Evolutionary conservation across 345 rosid genomes (phyloP), one percentile per base, ranked within the genome.

Genomic region (Mallotus nudiflorus): DNA sequence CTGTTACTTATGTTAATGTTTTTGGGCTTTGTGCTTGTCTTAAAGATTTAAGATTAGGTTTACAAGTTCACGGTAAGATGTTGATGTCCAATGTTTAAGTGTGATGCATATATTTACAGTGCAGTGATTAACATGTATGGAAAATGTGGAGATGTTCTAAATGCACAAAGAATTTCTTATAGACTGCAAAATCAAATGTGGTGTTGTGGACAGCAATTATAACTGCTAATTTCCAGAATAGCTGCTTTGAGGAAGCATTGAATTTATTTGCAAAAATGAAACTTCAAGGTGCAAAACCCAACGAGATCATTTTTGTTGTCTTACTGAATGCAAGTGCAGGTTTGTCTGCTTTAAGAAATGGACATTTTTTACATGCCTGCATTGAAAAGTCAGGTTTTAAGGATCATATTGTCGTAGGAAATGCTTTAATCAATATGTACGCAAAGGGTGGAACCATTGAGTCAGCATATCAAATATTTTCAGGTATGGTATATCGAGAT

Each of bases 71-170:
- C 77, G 65, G 81, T 67, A 81, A 73, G 62, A 73, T 84, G 80
- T 58, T 89, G 66, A 79, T 62, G 68, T 71, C 73, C 75, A 66
- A 57, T 68, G 69, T 80, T n/a, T 53, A 70, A 82, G 20, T 37
- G 61, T 68, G 89, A 82, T 65, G 79, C 49, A 45, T 81, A 67
- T 68, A 66, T 76, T 59, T 59, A 50, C 70, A 86, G 91, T 65
- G 86, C 89, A 1, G 70, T 87, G 42, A 82, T 93, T 58, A 89
- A 84, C 67, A 86, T 88, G 97, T 93, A 93, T 37, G 97, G 96
- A 15, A 91, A 82, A 76, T 93, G 97, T 71, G 87, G 92, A 45
- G 56, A 82, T 24, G 60, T 70, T 73, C 13, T 45, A 9, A 77
- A 70, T 50, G 88, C 93, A 14, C 82, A 71, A 71, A 87, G 70